phyloP scores from a whole-genome alignment of 257 asterid species.

The Primulina eburnea region DNA sequence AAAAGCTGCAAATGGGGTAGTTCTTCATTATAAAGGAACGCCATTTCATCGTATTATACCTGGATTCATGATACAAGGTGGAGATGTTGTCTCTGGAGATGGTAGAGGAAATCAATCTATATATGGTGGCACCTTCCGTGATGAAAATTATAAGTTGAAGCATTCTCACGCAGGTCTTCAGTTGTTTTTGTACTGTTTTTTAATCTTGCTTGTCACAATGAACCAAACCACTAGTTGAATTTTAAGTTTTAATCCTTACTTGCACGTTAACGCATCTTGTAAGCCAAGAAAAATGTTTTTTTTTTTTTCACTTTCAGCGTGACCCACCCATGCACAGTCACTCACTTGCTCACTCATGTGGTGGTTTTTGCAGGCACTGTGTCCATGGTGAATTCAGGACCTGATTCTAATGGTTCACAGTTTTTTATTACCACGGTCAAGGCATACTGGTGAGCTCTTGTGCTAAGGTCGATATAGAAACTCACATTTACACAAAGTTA shows the following conservation, averaged over 20 bases:
- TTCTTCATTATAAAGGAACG: conserved; percentile 85
- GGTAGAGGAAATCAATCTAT: conserved; percentile 86
- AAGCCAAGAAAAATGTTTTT: neutral
- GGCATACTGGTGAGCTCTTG: conserved; percentile 71
- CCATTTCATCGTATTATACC: conserved; percentile 95
- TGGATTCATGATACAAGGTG: conserved; percentile 99
- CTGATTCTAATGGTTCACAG: conserved; percentile 93
- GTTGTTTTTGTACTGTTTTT: neutral
- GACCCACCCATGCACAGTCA: neutral
- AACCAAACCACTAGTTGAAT: neutral
- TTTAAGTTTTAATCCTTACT: neutral
- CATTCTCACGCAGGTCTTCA: conserved; percentile 70
- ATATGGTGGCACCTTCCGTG: conserved; percentile 61
- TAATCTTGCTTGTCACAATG: neutral
- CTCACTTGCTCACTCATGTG: neutral
- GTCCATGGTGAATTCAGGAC: conserved; percentile 92
- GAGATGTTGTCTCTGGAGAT: conserved; percentile 71
- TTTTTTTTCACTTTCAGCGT: neutral
- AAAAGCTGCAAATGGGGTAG: conserved; percentile 64
- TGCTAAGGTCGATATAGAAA: conserved; percentile 6
- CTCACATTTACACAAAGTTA: neutral
- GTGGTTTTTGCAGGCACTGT: conserved; percentile 54
- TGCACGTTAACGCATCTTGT: neutral
- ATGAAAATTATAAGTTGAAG: conserved; percentile 83
- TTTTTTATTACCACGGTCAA: conserved; percentile 92